Conservation (phyloP, 1,139 yeast species). For the Suhomyces terraborum region DNA sequence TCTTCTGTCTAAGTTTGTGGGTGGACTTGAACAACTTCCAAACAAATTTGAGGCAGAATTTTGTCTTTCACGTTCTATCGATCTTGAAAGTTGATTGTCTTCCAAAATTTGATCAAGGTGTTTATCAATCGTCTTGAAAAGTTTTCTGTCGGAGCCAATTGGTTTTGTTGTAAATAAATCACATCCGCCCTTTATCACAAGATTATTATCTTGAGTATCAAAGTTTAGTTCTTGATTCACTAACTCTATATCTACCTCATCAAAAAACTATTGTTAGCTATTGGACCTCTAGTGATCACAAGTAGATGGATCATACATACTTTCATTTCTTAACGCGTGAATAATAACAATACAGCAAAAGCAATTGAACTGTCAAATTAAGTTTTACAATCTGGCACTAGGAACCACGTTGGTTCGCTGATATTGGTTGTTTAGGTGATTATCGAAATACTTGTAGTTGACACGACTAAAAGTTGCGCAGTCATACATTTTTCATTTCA, state of each 20-base stretch:
- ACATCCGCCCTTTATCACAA: conserved; percentile 78
- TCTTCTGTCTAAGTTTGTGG: conserved; percentile 18
- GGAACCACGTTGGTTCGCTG: conserved; percentile 5
- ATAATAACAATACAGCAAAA: no score
- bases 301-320: conserved; percentile 15
- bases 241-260: conserved; percentile 85
- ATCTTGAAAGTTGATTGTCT: conserved; percentile 51
- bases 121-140: conserved; percentile 83
- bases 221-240: conserved; percentile 86
- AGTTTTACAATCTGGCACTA: background rate
- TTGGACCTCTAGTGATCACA: background rate
- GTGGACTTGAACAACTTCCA: conserved; percentile 42
- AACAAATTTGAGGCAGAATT: conserved; percentile 39
- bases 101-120: conserved; percentile 69
- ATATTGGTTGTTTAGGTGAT: conserved; percentile 20
- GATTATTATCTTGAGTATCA: conserved; percentile 82
- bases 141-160: conserved; percentile 83
- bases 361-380: background rate
- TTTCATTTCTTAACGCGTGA: conserved; percentile 16
- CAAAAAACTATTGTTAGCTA: conserved; percentile 66
- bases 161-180: conserved; percentile 95
- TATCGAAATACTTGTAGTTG: conserved; percentile 9
- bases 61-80: conserved; percentile 44
- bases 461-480: conserved; percentile 5
- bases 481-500: background rate